Percentiles rank a stretch among this genome's conserved stretches.
Conservation (phyloP, 2,329 filamentous ascomycete species). For the Trichoderma polysporum region DNA sequence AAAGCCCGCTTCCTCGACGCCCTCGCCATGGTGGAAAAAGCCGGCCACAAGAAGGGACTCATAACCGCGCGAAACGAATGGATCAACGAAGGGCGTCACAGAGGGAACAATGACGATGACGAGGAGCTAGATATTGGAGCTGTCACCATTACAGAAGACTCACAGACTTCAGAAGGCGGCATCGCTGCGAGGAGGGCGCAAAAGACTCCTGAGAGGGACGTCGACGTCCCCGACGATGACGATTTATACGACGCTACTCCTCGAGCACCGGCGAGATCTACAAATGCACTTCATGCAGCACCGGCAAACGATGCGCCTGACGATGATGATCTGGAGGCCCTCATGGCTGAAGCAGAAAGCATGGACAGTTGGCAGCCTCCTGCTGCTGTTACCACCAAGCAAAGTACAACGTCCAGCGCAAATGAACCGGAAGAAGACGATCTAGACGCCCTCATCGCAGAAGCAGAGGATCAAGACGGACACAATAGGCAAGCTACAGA, state of each 20-base stretch:
- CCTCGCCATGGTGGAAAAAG: slow-evolving; percentile 85
- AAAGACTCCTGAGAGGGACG: slow-evolving; percentile 32
- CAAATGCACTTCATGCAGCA: slow-evolving; percentile 25
- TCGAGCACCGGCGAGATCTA: slow-evolving; percentile 22
- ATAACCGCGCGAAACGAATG: slow-evolving; percentile 73
- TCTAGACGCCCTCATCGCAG: slow-evolving; percentile 53
- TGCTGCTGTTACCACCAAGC: neutral
- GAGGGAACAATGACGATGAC: slow-evolving; percentile 35
- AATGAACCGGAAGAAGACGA: slow-evolving; percentile 32
- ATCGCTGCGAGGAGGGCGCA: slow-evolving; percentile 26
- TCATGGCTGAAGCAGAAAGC: slow-evolving; percentile 51
- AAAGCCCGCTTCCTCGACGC: slow-evolving; percentile 93
- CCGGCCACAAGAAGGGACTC: slow-evolving; percentile 80
- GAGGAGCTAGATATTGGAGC: slow-evolving; percentile 26
- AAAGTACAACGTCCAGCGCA: neutral
- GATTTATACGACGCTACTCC: slow-evolving; percentile 59
- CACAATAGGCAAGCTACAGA: slow-evolving; percentile 8
- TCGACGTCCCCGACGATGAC: slow-evolving; percentile 41
- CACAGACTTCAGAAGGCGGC: neutral
- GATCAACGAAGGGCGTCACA: slow-evolving; percentile 75
- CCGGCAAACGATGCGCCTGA: slow-evolving; percentile 35
- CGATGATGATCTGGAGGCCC: slow-evolving; percentile 53
- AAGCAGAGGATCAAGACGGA: slow-evolving; percentile 38
- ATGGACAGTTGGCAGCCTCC: slow-evolving; percentile 22
- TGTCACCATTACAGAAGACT: neutral